A percentile compares a stretch with the other conserved stretches of the same genome.
phyloP scores from a whole-genome alignment of 495 filamentous ascomycete species.

The Penicillium lividum region DNA sequence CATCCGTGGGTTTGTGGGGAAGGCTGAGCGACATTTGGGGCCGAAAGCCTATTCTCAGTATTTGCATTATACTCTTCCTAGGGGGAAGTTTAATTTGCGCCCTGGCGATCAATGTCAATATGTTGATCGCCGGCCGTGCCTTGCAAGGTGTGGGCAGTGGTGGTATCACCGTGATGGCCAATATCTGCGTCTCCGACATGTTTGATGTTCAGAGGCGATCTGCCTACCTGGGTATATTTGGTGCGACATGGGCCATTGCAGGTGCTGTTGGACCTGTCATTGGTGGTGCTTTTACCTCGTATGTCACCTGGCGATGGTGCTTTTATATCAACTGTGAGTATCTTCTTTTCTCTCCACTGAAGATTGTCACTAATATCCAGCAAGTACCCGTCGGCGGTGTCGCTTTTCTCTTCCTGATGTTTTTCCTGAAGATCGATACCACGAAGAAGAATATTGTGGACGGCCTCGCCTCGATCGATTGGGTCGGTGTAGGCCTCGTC shows the following conservation, averaged over 20 bases:
- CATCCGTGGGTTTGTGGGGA: slow-evolving; percentile 51
- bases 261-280: slow-evolving; percentile 41
- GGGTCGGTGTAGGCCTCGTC: slow-evolving; percentile 26
- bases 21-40: slow-evolving; percentile 76
- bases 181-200: slow-evolving; percentile 70
- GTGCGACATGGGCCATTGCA: slow-evolving; percentile 7
- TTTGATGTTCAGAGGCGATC: slow-evolving; percentile 53
- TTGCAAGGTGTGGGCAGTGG: slow-evolving; percentile 73
- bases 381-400: slow-evolving; percentile 49
- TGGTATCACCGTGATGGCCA: slow-evolving; percentile 69
- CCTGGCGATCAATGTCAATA: slow-evolving; percentile 57
- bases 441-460: slow-evolving; percentile 28
- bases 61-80: slow-evolving; percentile 65
- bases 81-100: slow-evolving; percentile 63
- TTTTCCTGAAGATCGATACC: slow-evolving; percentile 38
- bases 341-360: neutral
- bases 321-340: slow-evolving; percentile 46
- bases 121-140: slow-evolving; percentile 67
- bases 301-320: slow-evolving; percentile 53
- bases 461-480: slow-evolving; percentile 36
- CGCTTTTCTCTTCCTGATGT: slow-evolving; percentile 34
- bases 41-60: slow-evolving; percentile 67
- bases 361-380: neutral
- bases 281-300: slow-evolving; percentile 49
- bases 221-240: slow-evolving; percentile 4